phyloP scores from a whole-genome alignment of 2,329 filamentous ascomycete species.

The Pezicula carpinea region DNA sequence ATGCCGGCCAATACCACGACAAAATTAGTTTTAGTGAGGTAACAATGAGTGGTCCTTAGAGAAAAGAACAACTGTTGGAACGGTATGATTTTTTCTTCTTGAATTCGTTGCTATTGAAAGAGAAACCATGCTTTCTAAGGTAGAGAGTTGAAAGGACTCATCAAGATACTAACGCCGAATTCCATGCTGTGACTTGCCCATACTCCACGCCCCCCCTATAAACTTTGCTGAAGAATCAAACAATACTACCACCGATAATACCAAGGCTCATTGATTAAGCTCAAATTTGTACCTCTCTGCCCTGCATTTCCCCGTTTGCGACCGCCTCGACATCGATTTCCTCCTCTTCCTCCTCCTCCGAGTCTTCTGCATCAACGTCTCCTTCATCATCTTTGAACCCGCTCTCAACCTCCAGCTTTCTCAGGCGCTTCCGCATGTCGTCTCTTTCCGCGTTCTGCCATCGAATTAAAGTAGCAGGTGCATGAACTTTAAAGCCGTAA shows the following conservation, averaged over 20 bases:
- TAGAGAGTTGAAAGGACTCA: neutral
- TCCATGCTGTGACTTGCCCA: neutral
- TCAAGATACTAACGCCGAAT: neutral
- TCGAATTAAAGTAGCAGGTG: slow-evolving; percentile 76
- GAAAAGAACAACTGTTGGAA: no score
- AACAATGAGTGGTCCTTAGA: no score
- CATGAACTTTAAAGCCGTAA: slow-evolving; percentile 95
- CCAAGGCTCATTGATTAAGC: neutral
- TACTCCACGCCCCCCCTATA: neutral
- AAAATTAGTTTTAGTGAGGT: no score
- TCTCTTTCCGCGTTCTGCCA: slow-evolving; percentile 85
- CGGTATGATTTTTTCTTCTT: no score
- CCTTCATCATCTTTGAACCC: slow-evolving; percentile 71
- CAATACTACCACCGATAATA: no score
- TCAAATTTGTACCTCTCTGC: slow-evolving; percentile 3
- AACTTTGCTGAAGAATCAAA: no score
- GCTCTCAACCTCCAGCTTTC: slow-evolving; percentile 67
- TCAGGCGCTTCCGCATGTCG: slow-evolving; percentile 74
- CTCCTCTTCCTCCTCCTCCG: slow-evolving; percentile 41
- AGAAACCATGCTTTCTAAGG: neutral
- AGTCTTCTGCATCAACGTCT: slow-evolving; percentile 56
- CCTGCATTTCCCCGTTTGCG: slow-evolving; percentile 19
- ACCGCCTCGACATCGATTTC: slow-evolving; percentile 22
- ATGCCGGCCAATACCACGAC: no score
- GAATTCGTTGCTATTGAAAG: neutral